phyloP scores from a whole-genome alignment of 495 filamentous ascomycete species.

The Ascobolus immersus region DNA sequence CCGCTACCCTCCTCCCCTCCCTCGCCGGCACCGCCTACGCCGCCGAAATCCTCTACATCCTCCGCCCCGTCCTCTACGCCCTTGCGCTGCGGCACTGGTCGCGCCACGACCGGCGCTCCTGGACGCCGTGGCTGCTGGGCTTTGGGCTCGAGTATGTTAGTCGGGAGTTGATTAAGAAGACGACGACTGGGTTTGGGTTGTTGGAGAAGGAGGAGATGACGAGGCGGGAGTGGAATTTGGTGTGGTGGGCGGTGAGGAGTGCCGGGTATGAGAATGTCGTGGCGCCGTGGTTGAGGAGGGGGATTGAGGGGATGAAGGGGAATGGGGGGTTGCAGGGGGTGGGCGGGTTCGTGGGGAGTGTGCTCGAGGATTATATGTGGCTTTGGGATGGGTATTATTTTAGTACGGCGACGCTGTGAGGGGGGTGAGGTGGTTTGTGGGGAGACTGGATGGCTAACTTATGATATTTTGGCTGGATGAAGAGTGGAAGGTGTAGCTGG shows the following conservation, averaged over 20 bases:
- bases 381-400: constrained; percentile 98
- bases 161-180: constrained; percentile 53
- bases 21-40: constrained; percentile 44
- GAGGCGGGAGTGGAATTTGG: constrained; percentile 65
- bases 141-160: constrained; percentile 68
- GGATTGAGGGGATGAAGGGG: constrained; percentile 41
- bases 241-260: constrained; percentile 87
- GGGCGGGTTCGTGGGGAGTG: constrained; percentile 49
- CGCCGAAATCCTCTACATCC: constrained; percentile 73
- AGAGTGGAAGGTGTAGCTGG: too few relatives aligned
- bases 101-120: constrained; percentile 35
- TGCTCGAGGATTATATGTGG: constrained; percentile 88
- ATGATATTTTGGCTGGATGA: too few relatives aligned
- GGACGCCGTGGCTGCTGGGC: constrained; percentile 80
- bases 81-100: constrained; percentile 46
- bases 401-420: constrained; percentile 38
- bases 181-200: constrained; percentile 46
- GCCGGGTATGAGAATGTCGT: constrained; percentile 91
- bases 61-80: constrained; percentile 73
- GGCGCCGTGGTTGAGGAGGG: constrained; percentile 34
- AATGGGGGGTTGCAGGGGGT: too few relatives aligned
- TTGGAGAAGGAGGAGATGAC: constrained; percentile 71
- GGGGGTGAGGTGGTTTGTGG: too few relatives aligned
- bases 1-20: constrained; percentile 52
- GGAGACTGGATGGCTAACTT: too few relatives aligned